phyloP scores from a whole-genome alignment of 2,329 filamentous ascomycete species.

The Penicillium hordei region DNA sequence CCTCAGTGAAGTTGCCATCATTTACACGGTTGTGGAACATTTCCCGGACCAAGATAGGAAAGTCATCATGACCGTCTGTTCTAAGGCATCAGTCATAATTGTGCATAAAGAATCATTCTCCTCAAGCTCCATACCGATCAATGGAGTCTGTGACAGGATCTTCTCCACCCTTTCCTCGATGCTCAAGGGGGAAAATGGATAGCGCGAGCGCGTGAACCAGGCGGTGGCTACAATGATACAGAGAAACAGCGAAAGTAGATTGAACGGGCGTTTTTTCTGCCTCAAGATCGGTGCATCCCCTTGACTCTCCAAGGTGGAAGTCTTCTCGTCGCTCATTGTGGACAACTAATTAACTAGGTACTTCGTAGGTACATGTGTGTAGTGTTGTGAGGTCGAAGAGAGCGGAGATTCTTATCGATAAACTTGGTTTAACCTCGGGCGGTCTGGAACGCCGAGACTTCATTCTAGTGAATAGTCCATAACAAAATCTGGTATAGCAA shows the following conservation, averaged over 20 bases:
- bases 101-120: background rate
- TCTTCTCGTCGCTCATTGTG: constrained; percentile 5
- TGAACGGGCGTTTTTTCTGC: background rate
- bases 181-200: constrained; percentile 13
- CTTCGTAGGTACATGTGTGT: background rate
- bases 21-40: constrained; percentile 77
- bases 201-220: constrained; percentile 18
- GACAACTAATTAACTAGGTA: no score
- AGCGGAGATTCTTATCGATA: no score
- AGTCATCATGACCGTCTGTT: constrained; percentile 84
- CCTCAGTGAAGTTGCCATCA: constrained; percentile 66
- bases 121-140: constrained; percentile 45
- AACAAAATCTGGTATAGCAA: no score
- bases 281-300: background rate
- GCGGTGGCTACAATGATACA: constrained; percentile 8
- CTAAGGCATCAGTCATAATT: background rate
- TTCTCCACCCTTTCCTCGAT: constrained; percentile 43
- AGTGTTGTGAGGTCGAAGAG: background rate
- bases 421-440: no score
- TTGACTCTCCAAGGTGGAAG: background rate
- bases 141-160: constrained; percentile 49
- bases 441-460: no score
- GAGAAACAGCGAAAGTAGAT: constrained; percentile 12
- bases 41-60: constrained; percentile 70
- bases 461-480: no score